Conservation (phyloP, 257 asterid genomes). For the Ligustrum vulgare region DNA sequence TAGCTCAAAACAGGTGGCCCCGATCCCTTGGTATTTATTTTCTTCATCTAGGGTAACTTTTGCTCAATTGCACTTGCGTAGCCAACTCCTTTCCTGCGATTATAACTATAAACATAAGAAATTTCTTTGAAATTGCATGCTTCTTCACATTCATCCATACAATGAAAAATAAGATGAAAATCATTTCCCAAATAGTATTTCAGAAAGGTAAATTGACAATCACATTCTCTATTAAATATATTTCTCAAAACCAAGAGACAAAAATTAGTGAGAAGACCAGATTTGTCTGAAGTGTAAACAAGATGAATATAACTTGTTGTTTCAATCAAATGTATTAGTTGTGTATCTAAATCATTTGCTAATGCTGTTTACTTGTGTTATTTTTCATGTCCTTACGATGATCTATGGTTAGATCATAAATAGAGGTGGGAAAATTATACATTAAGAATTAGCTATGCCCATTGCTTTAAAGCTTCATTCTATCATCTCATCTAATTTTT, state of each 20-base stretch:
- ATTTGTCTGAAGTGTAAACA: background rate
- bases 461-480: background rate
- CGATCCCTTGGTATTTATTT: too few species aligned
- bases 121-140: too few species aligned
- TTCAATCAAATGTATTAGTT: background rate
- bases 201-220: slow-evolving; percentile 59
- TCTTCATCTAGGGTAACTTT: too few species aligned
- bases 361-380: background rate
- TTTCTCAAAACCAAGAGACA: background rate
- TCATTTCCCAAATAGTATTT: too few species aligned
- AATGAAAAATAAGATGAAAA: too few species aligned
- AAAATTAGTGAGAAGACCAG: background rate
- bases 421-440: background rate
- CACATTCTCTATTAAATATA: slow-evolving; percentile 7
- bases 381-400: background rate
- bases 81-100: too few species aligned
- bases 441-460: background rate
- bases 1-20: too few species aligned
- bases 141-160: too few species aligned
- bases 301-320: background rate
- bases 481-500: background rate
- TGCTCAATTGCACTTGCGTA: too few species aligned
- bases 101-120: too few species aligned
- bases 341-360: background rate
- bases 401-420: background rate